A percentile compares a stretch with the other conserved stretches of the same genome.
Evolutionary conservation across 139 green algal genomes (phyloP).

Genomic region (Coelastrella sp.): DNA sequence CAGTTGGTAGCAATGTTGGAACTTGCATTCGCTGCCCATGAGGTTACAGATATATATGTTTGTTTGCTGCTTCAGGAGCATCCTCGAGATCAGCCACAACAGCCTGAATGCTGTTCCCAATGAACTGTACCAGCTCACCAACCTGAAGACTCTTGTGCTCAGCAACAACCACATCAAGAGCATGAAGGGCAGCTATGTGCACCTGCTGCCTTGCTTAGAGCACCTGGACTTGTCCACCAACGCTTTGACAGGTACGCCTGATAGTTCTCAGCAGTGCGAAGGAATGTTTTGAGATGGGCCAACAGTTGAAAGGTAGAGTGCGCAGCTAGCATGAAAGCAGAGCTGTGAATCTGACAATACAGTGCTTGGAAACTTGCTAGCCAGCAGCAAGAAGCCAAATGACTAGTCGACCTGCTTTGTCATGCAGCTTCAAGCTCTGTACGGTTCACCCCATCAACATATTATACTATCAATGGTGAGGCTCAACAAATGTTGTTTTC

Average conservation of each 20-base stretch:
- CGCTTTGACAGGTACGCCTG: neutral
- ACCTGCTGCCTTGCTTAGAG: neutral
- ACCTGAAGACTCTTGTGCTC: constrained; percentile 13
- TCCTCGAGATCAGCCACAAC: constrained; percentile 20
- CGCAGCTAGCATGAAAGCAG: too few species aligned
- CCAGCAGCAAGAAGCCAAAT: too few species aligned
- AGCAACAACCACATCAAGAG: constrained; percentile 20
- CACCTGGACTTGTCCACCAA: constrained; percentile 14
- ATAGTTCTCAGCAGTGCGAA: neutral
- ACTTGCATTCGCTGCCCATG: too few species aligned
- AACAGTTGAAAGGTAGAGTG: too few species aligned
- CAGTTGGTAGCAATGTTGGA: neutral
- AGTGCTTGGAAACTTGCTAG: too few species aligned
- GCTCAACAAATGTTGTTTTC: neutral
- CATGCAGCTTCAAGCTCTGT: too few species aligned
- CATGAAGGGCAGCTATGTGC: neutral
- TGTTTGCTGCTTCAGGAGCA: neutral
- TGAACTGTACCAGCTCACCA: constrained; percentile 21
- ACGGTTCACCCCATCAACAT: neutral
- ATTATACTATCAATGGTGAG: neutral
- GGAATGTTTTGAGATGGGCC: neutral
- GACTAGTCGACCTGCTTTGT: too few species aligned
- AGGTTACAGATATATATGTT: neutral
- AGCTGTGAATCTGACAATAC: too few species aligned
- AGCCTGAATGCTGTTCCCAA: neutral